Percentiles rank a stretch among this genome's conserved stretches.
Evolutionary conservation across 805 yeast genomes (phyloP).

Genomic region (Phaffomyces antillensis): DNA sequence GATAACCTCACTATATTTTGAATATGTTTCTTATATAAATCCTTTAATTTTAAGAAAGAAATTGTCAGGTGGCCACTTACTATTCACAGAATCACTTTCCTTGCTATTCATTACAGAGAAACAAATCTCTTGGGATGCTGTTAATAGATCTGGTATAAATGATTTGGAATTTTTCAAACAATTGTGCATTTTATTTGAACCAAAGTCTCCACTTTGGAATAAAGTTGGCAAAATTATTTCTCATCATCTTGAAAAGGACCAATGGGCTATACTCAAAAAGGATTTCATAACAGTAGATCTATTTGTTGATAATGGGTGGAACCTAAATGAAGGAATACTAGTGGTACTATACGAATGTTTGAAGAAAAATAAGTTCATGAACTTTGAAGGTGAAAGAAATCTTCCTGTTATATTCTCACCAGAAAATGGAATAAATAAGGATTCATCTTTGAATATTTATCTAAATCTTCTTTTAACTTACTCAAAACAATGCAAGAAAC

Average conservation of each 20-base stretch:
- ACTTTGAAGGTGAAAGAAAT: conserved; percentile 14
- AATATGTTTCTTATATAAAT: conserved; percentile 11
- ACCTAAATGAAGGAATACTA: conserved; percentile 10
- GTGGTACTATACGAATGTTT: conserved; percentile 15
- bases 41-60: conserved; percentile 5
- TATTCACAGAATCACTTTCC: conserved; percentile 15
- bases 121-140: conserved; percentile 10
- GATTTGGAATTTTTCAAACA: conserved; percentile 13
- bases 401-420: conserved; percentile 6
- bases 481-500: not conserved
- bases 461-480: conserved; percentile 12
- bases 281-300: conserved; percentile 10
- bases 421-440: conserved; percentile 6
- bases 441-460: conserved; percentile 12
- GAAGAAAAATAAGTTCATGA: conserved; percentile 16
- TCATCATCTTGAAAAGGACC: not conserved
- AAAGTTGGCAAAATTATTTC: conserved; percentile 3
- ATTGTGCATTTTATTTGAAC: conserved; percentile 5
- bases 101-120: conserved; percentile 10
- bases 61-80: conserved; percentile 2
- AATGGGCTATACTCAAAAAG: conserved; percentile 1
- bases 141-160: conserved; percentile 4
- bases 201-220: conserved; percentile 8
- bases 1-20: conserved; percentile 10
- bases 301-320: conserved; percentile 8